Evolutionary conservation across 148 eudicot species (phyloP).

Genomic region (Cornus controversa): DNA sequence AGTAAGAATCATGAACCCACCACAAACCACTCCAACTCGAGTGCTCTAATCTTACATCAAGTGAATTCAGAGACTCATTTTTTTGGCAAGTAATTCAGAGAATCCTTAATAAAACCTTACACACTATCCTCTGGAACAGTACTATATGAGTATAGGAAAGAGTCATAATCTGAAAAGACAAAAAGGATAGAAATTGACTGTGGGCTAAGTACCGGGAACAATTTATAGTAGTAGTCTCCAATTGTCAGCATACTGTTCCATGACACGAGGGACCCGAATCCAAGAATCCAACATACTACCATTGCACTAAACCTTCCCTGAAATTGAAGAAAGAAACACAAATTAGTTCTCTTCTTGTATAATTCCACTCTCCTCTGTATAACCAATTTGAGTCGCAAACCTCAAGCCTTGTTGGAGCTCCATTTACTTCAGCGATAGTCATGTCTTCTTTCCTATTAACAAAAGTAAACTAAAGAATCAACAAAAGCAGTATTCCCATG

Average conservation of each 20-base stretch:
- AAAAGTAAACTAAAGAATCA: neutral
- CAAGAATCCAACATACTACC: slow-evolving; percentile 59
- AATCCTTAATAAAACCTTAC: too few relatives aligned
- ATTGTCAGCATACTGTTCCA: slow-evolving; percentile 75
- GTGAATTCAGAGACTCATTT: neutral
- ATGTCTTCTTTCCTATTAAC: slow-evolving; percentile 14
- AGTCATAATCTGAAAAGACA: too few relatives aligned
- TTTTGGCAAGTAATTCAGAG: too few relatives aligned
- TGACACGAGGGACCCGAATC: slow-evolving; percentile 59
- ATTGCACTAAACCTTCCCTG: slow-evolving; percentile 53
- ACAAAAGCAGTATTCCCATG: neutral
- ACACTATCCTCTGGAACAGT: neutral
- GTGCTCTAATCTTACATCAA: neutral
- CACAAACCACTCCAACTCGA: neutral
- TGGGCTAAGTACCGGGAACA: slow-evolving; percentile 50
- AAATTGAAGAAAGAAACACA: neutral
- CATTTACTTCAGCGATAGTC: slow-evolving; percentile 17
- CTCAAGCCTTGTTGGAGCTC: slow-evolving; percentile 27
- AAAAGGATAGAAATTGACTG: neutral
- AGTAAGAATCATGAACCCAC: too few relatives aligned
- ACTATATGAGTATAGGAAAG: neutral
- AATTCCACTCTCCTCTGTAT: too few relatives aligned
- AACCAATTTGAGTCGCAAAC: slow-evolving; percentile 9
- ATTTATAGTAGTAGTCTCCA: slow-evolving; percentile 57
- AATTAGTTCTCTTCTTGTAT: too few relatives aligned